Conservation (phyloP, 2,329 filamentous ascomycete species). For the Epichloe scottii region DNA sequence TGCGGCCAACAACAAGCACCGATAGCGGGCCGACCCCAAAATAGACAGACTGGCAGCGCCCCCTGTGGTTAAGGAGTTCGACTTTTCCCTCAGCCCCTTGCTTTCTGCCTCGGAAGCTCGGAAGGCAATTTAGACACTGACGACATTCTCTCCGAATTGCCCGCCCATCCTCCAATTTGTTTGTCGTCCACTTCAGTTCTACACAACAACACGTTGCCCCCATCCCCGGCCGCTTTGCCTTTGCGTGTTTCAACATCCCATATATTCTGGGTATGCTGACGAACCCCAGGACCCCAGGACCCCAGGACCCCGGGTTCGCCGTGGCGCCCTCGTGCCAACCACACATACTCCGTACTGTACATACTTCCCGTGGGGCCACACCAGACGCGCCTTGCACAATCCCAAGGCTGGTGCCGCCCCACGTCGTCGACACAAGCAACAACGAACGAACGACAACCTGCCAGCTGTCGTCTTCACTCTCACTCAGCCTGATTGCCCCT, state of each 20-base stretch:
- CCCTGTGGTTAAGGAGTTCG: too few species aligned
- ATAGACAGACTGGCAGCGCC: too few species aligned
- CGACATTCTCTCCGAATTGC: not conserved
- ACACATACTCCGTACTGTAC: too few species aligned
- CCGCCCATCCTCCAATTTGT: not conserved
- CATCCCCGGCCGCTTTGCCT: not conserved
- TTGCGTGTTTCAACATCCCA: not conserved
- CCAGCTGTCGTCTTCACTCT: not conserved
- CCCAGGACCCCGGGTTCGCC: not conserved
- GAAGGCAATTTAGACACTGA: not conserved
- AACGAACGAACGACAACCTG: constrained; percentile 1
- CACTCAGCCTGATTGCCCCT: not conserved
- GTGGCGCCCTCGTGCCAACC: not conserved
- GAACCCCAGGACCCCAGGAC: not conserved
- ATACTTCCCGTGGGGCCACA: not conserved
- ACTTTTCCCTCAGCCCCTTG: not conserved
- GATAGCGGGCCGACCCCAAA: too few species aligned
- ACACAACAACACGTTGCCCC: not conserved
- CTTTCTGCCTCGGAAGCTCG: not conserved
- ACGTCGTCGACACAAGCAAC: not conserved
- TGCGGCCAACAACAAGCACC: too few species aligned
- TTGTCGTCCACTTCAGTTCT: not conserved
- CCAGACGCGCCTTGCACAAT: not conserved
- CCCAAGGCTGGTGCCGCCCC: not conserved
- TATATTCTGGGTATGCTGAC: not conserved